Evolutionary conservation across 306 rosid genomes (phyloP), one percentile per base, ranked within the genome.

Genomic region (Lablab purpureus): DNA sequence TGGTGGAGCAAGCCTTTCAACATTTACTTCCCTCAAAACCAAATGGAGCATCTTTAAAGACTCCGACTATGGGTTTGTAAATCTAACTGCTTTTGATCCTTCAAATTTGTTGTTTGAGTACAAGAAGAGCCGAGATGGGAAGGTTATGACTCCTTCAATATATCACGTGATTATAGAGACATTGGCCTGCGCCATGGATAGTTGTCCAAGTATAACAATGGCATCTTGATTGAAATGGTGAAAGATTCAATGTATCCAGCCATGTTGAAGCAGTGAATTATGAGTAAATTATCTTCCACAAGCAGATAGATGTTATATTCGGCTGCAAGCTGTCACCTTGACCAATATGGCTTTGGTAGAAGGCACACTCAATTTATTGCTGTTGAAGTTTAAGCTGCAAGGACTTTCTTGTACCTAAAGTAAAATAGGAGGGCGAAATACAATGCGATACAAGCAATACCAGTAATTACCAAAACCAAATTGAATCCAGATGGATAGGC

Each of bases 81-180:
- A 92, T 74, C 87, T 89, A 47, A 91, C 95, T 46, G 94, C 97
- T 73, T 88, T 83, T 45, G 90, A 94, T 81, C 88, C 73, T 83
- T 91, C 93, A 21, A 94, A 90, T 84, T 77, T 94, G 22, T 71
- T 91, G 92, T 91, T 92, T 27, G 93, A 92, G 92, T 94, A 94
- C 90, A 92, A 87, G 91, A 92, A 89, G 89, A 92, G 97, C 89
- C 87, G 92, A 40, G 87, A 94, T 73, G 98, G 97, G 78, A 89
- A 86, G 62, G 93, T 89, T 85, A 90, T 4, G 97, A 94, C 80
- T 92, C 93, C 1, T 90, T 92, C 87, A 84, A 72, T 49, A 86
- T 94, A 76, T 85, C 91, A 1, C 81, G 91, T 65, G 93, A 87
- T 62, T 92, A 94, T 43, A 85, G 87, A 85, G 97, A 92, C 88